These are phyloP conservation scores for Lachnellula occidentalis DNA, from an alignment of 2,329 filamentous ascomycete genomes.

Conservation along the genomic window DNA sequence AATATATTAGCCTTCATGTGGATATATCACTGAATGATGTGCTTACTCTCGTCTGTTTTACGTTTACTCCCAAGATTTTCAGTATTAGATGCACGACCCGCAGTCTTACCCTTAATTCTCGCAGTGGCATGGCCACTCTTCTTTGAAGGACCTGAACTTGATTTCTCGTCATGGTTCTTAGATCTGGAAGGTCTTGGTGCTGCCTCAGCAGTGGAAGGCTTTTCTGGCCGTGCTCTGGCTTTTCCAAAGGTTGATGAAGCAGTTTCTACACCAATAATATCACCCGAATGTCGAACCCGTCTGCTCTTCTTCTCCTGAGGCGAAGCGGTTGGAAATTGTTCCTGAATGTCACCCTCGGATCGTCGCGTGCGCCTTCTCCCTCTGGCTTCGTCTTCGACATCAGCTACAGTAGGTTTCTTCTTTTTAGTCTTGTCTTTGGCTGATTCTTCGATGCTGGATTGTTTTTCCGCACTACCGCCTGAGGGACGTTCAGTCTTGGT, in stretches of 20 bases:
- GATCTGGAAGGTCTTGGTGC: neutral
- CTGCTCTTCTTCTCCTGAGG: neutral
- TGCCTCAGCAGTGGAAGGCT: neutral
- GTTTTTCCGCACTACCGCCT: neutral
- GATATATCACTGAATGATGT: slow-evolving; percentile 6
- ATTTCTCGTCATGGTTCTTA: neutral
- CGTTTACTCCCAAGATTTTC: slow-evolving; percentile 8
- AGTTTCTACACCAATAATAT: slow-evolving; percentile 13
- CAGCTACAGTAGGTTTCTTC: neutral
- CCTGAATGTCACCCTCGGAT: slow-evolving; percentile 2
- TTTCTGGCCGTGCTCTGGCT: slow-evolving; percentile 1
- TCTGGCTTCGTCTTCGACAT: slow-evolving; percentile 1
- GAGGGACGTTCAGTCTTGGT: neutral
- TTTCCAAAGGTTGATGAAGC: slow-evolving; percentile 21
- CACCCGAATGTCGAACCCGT: neutral
- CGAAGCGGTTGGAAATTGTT: neutral
- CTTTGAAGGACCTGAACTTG: neutral
- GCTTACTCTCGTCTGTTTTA: slow-evolving; percentile 13
- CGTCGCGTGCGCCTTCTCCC: slow-evolving; percentile 7
- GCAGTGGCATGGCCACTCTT: neutral
- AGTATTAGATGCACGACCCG: slow-evolving; percentile 1
- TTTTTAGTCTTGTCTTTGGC: neutral
- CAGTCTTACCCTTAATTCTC: neutral
- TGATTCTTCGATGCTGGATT: neutral
- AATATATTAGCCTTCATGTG: neutral